Base-by-base conservation (phyloP, 1,139 yeast genomes). In the Spathaspora sp. region DNA sequence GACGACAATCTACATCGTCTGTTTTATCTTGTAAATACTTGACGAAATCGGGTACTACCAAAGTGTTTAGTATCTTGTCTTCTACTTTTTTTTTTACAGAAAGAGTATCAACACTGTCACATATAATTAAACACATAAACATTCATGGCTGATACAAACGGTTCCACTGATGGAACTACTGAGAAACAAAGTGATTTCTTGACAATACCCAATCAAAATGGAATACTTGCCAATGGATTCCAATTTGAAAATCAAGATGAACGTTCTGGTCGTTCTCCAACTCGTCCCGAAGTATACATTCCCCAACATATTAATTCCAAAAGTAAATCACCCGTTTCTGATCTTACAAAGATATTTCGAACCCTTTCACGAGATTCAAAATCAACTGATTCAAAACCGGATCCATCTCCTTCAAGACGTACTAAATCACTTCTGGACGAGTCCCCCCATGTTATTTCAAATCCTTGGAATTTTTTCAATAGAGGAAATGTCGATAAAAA, bases 401-500 rank as follows among this genome's bases (percentile, higher is more conserved):
- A 31, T n/a, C n/a, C n/a, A 43, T 34, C 24, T 20, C 34, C 33
- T 25, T 17, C 39, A 8, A 27, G 31, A 27, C 47, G 40, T 16
- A 41, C 38, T 41, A 47, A 43, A 38, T 44, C 26, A 9, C 31
- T 48, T 36, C 52, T 50, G 11, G 50, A 49, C 26, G 64, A 60
- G n/a, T 51, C 64, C 2, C 56, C 62, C 4, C 53, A 53, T 29
- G 52, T 63, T 1, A 55, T 69, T 9, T 58, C 64, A 1, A 70
- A 70, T 45, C 57, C 74, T 0, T 59, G 65, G 51, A 52, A 62
- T 10, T 65, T 67, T 44, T 60, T 64, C 42, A 57, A 55, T 38
- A 31, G 31, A 9, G 48, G 55, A 38, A 49, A 49, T 23, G 55
- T 46, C 6, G 72, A 68, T 47, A 56, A 54, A 16, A 47, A 55